Base-by-base conservation (phyloP, 768 basidiomycete genomes). In the Lactarius indigo region DNA sequence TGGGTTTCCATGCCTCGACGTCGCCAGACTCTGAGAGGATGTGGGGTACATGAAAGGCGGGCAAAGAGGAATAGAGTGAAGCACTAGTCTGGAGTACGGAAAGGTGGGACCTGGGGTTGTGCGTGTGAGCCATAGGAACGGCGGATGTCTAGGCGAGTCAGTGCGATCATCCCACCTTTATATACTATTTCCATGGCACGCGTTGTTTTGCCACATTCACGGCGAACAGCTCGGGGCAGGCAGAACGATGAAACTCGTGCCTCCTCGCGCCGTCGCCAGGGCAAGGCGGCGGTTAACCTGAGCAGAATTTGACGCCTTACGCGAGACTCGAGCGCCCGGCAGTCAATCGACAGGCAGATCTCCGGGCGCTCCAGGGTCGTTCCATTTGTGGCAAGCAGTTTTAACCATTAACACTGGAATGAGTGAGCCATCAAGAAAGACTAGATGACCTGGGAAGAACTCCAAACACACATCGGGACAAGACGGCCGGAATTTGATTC, bases 41-140 rank as follows among this genome's bases (percentile, higher is more conserved):
- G 69, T 69, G 78, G 23, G 90, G 89, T 47, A 85, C 76, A 73
- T 82, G 83, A 79, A 91, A 91, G 70, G 84, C 86, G 47, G 84
- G 79, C 2, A 80, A 75, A 31, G 79, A 76, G 20, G 87, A 79
- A 72, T 80, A 80, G 64, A 75, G 79, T 57, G 78, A 70, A n/a
- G 86, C 82, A 68, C 82, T 84, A 56, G 82, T 76, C 65, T 88
- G 81, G 68, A 91, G 82, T 69, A 88, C 78, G 39, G 86, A 83
- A 30, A 91, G 83, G 74, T 91, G 90, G 55, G 85, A 83, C 39
- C 74, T 57, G 33, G 55, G 62, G 20, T 57, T 33, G 44, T 57
- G 50, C 13, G 52, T 55, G 20, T 23, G 56, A 55, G 59, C 59
- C 59, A 64, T 69, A 57, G 60, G 55, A 62, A 64, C 31, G 61